These are phyloP conservation scores for Debaryomycetaceae sp. DNA, from an alignment of 1,139 yeast species.

Conservation along the genomic window DNA sequence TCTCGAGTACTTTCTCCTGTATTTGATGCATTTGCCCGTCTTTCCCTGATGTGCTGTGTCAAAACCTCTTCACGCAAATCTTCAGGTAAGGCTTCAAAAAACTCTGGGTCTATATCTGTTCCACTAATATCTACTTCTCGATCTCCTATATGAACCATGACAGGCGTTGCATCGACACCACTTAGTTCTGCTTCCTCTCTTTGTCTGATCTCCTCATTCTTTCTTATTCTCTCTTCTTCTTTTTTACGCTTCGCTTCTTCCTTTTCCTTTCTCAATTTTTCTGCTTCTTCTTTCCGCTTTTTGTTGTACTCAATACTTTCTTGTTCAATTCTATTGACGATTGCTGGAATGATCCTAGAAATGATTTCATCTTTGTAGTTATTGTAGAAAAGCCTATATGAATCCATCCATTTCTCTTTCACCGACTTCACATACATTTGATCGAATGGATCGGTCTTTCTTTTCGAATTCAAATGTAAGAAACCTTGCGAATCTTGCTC, in stretches of 20 bases:
- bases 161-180: conserved; percentile 35
- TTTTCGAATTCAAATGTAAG: conserved; percentile 15
- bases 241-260: conserved; percentile 29
- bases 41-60: conserved; percentile 78
- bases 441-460: conserved; percentile 15
- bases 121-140: conserved; percentile 82
- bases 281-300: conserved; percentile 30
- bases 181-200: conserved; percentile 8
- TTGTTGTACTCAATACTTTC: conserved; percentile 36
- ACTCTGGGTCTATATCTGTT: conserved; percentile 89
- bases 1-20: conserved; percentile 52
- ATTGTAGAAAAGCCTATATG: conserved; percentile 48
- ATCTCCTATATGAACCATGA: conserved; percentile 74
- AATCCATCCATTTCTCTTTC: conserved; percentile 67
- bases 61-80: conserved; percentile 92
- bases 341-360: conserved; percentile 45
- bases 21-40: conserved; percentile 51
- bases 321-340: conserved; percentile 51
- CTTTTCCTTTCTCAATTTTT: conserved; percentile 25
- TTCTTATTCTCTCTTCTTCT: conserved; percentile 33
- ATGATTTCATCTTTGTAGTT: conserved; percentile 38
- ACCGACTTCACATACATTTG: conserved; percentile 52
- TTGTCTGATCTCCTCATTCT: conserved; percentile 33
- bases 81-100: conserved; percentile 85
- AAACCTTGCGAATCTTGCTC: conserved; percentile 29